phyloP scores from a whole-genome alignment of 495 filamentous ascomycete genomes.

The Aspergillus nidulans region DNA sequence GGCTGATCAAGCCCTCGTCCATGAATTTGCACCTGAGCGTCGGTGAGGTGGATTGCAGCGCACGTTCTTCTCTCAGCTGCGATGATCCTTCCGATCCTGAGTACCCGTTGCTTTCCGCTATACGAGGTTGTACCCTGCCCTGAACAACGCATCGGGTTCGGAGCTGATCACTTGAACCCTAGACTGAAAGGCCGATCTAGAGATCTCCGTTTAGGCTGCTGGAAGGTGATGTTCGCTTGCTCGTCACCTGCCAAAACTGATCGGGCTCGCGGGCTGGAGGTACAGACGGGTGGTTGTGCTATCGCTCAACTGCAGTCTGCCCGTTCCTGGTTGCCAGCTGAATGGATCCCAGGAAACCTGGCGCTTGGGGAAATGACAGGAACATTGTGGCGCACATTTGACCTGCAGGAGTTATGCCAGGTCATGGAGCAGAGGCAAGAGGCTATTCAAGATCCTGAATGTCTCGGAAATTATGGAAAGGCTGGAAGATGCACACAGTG shows the following conservation, averaged over 20 bases:
- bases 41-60: too few relatives aligned
- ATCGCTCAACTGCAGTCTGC: neutral
- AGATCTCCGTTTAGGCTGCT: too few relatives aligned
- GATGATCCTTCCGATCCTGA: neutral
- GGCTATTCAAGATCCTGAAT: neutral
- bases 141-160: neutral
- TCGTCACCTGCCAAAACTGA: too few relatives aligned
- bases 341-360: neutral
- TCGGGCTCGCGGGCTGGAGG: too few relatives aligned
- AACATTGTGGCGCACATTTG: neutral
- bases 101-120: neutral
- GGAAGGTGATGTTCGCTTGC: too few relatives aligned
- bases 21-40: too few relatives aligned
- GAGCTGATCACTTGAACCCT: too few relatives aligned
- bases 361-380: neutral
- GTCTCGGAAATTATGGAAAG: too few relatives aligned
- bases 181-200: too few relatives aligned
- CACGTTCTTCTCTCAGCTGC: neutral
- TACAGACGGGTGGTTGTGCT: too few relatives aligned
- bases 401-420: neutral
- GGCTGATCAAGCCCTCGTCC: too few relatives aligned
- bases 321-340: neutral
- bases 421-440: neutral
- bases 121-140: neutral
- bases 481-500: neutral